Base-by-base conservation (phyloP, 306 rosid species). In the Quercus ilex region DNA sequence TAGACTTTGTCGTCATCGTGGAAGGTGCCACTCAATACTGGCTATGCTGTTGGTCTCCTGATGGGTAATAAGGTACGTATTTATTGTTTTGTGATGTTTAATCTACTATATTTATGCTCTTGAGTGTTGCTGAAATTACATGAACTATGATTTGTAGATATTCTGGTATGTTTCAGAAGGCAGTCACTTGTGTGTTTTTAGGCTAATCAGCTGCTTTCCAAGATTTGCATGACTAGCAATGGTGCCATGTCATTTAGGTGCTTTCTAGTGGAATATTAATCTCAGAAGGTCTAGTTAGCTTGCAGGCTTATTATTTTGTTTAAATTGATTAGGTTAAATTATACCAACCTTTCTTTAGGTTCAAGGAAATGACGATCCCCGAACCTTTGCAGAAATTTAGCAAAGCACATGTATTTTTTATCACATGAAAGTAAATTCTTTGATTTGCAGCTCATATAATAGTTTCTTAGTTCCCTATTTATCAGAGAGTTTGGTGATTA, bases 1-100 rank as follows among this genome's bases (percentile, higher is more conserved):
- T 82, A 95, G 99, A 92, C 99, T 78, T 81, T 95, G 88, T 74
- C 81, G 23, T 86, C 92, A 31, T 58, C 79, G 4, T 95, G 99
- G 99, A 85, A 78, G 83, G 92, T 91, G 26, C 88, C 91, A 60
- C 58, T 30, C 76, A 81, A 90, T 14, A 80, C 86, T 68, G 88
- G 96, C 58, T 89, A 87, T 84, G 92, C 92, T 62, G 88, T 88
- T 72, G 99, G 98, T 75, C 78, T 95, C 78, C 90, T 90, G 79
- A 89, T 41, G 90, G 96, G 92, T 33, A 83, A 95, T 79, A 88
- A 91, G 97, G 99, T 95, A 83, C 23, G 81, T 71, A 52, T 70
- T 77, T 75, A 18, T 65, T 78, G 30, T 58, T 74, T 65, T 74
- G 19, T 59, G 56, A 55, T 52, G 58, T 73, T n/a, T 74, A 26